These are phyloP conservation scores for Coemansia sp. DNA, from an alignment of 192 early-diverging fungal species.

Conservation along the genomic window DNA sequence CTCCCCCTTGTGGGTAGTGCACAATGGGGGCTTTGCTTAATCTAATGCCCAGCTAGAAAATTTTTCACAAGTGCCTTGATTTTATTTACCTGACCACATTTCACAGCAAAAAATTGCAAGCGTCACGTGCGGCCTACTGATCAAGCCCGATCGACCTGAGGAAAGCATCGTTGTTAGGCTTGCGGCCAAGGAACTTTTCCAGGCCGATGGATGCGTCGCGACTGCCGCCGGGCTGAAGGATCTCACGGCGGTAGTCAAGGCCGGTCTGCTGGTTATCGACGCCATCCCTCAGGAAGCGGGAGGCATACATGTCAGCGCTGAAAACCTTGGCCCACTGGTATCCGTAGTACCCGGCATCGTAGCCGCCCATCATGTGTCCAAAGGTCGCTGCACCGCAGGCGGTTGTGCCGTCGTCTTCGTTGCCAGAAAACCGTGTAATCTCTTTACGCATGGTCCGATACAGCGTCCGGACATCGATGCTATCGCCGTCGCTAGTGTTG, in stretches of 20 bases:
- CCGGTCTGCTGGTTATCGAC: constrained; percentile 63
- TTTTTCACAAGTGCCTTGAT: too few species aligned
- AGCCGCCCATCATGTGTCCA: constrained; percentile 78
- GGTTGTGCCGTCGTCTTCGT: constrained; percentile 26
- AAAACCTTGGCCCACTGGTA: constrained; percentile 84
- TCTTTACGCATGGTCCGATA: constrained; percentile 47
- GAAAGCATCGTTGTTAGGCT: constrained; percentile 58
- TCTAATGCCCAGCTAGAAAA: too few species aligned
- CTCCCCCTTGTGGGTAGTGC: too few species aligned
- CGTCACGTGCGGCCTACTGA: constrained; percentile 1
- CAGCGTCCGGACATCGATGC: constrained; percentile 32
- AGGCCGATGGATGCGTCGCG: constrained; percentile 64
- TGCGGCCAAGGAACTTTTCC: constrained; percentile 57
- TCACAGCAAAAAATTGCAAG: background rate
- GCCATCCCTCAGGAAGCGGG: constrained; percentile 62
- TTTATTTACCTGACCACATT: background rate
- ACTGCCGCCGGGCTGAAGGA: constrained; percentile 72
- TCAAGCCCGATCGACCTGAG: constrained; percentile 61
- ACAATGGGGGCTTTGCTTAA: too few species aligned
- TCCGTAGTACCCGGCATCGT: constrained; percentile 77
- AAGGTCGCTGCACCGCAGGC: constrained; percentile 55
- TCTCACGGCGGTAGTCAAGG: constrained; percentile 70
- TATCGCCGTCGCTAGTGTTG: constrained; percentile 40
- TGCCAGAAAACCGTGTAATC: constrained; percentile 30
- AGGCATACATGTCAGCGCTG: constrained; percentile 80